Conservation (phyloP, 495 filamentous ascomycete species). For the Tetracladium marchalianum region DNA sequence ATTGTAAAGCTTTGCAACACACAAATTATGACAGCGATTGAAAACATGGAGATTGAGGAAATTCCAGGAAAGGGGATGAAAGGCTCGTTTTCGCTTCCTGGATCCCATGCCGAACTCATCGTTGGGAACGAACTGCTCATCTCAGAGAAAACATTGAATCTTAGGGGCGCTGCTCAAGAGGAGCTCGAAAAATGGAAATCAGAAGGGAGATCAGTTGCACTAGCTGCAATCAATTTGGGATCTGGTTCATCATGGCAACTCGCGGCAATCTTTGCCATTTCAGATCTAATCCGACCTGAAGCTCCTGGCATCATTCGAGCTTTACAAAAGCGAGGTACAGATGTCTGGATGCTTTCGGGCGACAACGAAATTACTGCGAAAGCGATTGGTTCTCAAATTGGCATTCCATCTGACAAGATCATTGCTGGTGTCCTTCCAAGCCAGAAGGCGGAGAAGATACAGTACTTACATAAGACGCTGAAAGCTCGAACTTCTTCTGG, state of each 20-base stretch:
- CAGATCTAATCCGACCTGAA: conserved; percentile 74
- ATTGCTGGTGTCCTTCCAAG: conserved; percentile 82
- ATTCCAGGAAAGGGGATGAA: conserved; percentile 74
- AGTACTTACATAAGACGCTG: conserved; percentile 57
- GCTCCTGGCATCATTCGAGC: conserved; percentile 53
- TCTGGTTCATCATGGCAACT: conserved; percentile 24
- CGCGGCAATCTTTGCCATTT: conserved; percentile 42
- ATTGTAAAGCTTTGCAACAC: conserved; percentile 57
- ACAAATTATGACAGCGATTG: conserved; percentile 23
- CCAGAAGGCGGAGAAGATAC: conserved; percentile 79
- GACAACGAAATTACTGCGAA: conserved; percentile 68
- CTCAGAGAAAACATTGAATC: conserved; percentile 28
- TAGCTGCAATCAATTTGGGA: conserved; percentile 40
- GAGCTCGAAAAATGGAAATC: conserved; percentile 58
- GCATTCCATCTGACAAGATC: conserved; percentile 64
- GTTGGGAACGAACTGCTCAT: conserved; percentile 82
- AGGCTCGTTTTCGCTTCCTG: conserved; percentile 43
- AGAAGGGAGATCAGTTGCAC: conserved; percentile 63
- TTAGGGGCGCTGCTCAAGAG: conserved; percentile 13
- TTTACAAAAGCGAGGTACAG: conserved; percentile 55
- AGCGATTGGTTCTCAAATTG: conserved; percentile 65
- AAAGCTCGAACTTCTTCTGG: conserved; percentile 24
- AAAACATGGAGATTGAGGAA: conserved; percentile 52
- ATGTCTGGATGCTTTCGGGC: conserved; percentile 88
- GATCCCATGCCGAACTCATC: conserved; percentile 52